Base-by-base conservation (phyloP, 106 monocot genomes). In the Alisma plantagoaquatica region DNA sequence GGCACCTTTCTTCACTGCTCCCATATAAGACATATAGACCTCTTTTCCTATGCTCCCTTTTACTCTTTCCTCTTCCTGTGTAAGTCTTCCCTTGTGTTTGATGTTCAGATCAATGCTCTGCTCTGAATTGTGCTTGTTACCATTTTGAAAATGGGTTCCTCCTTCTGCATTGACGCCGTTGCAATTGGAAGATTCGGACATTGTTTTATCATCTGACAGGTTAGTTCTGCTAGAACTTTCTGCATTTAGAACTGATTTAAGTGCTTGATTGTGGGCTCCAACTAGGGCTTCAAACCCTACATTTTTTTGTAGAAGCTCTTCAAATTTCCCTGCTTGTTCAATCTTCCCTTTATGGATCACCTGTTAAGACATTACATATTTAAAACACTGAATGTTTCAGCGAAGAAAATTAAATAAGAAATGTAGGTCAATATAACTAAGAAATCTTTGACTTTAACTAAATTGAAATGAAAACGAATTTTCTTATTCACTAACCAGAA, bases 311-410 rank as follows among this genome's bases (percentile, higher is more conserved):
- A 83, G 60, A 69, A 92, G 76, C 4, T 92, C 87, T 23, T 72
- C 59, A 58, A 79, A 92, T 27, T 45, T 80, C 54, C 92, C 92
- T 59, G 75, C 68, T 45, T 92, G 86, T 20, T 65, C 66, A 33
- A 83, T 86, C 29, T 25, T 82, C 51, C 87, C 82, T 64, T 83
- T 61, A 38, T 87, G 60, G 86, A 92, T 87, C 29, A 92, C 92
- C 87, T 92, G 59, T 70, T n/a, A n/a, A n/a, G n/a, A n/a, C n/a
- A n/a, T n/a, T n/a, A n/a, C n/a, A n/a, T n/a, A n/a, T n/a, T n/a
- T n/a, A n/a, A n/a, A n/a, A n/a, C n/a, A n/a, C n/a, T n/a, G n/a
- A n/a, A n/a, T n/a, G n/a, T n/a, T n/a, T n/a, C n/a, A n/a, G n/a
- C n/a, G n/a, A n/a, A n/a, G n/a, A n/a, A n/a, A n/a, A n/a, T n/a